phyloP scores from a whole-genome alignment of 345 rosid genomes.

The Mercurialis annua region DNA sequence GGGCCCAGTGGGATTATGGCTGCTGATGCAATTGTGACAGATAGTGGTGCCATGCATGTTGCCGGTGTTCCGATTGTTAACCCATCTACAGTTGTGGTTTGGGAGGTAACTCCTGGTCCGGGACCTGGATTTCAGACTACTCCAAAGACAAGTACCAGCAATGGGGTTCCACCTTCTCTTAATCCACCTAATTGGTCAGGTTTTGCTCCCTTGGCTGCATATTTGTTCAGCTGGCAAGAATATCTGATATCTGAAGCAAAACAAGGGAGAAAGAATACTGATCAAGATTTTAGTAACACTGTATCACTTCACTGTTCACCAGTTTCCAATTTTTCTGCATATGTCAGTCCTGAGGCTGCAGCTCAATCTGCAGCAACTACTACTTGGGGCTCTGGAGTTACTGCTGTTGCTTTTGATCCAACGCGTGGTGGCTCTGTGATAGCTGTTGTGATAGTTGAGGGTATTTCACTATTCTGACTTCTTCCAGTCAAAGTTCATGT shows the following conservation, averaged over 20 bases:
- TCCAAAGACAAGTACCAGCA: conserved; percentile 56
- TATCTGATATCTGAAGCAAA: conserved; percentile 73
- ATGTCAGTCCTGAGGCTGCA: conserved; percentile 99
- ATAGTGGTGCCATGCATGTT: conserved; percentile 96
- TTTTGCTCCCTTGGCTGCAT: conserved; percentile 94
- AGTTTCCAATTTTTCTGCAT: conserved; percentile 97
- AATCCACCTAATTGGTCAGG: conserved; percentile 94
- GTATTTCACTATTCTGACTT: conserved; percentile 34
- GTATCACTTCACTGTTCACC: conserved; percentile 92
- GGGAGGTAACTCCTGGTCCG: conserved; percentile 99
- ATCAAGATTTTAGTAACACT: conserved; percentile 60
- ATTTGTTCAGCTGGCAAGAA: conserved; percentile 97
- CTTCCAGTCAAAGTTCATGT: neutral
- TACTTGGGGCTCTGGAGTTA: conserved; percentile 99
- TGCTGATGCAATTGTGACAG: conserved; percentile 97
- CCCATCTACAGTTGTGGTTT: conserved; percentile 97
- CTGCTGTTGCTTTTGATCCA: conserved; percentile 99
- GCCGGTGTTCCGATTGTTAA: conserved; percentile 99
- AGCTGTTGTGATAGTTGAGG: conserved; percentile 96
- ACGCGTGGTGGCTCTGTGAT: conserved; percentile 97
- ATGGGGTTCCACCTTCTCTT: conserved; percentile 79
- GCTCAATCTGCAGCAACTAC: conserved; percentile 96
- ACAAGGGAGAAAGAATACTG: conserved; percentile 62
- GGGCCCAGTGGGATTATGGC: conserved; percentile 99
- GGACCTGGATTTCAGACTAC: conserved; percentile 86